Percentiles rank a stretch among this genome's conserved stretches.
These are phyloP conservation scores for Pyrenophora graminea DNA, from an alignment of 2,329 filamentous ascomycete genomes.

Conservation along the genomic window DNA sequence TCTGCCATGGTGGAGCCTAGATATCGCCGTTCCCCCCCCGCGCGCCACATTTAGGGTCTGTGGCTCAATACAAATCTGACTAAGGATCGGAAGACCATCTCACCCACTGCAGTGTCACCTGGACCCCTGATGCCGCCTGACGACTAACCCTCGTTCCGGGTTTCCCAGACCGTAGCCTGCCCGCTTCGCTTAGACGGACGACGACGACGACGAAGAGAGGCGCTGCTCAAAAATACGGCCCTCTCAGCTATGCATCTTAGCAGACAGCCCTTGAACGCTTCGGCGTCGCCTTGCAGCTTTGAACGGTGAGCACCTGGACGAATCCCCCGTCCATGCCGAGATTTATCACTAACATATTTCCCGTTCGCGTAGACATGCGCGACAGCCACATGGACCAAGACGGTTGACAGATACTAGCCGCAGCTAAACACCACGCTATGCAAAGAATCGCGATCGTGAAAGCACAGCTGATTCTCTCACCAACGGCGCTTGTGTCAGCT, in stretches of 20 bases:
- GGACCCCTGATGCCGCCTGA: conserved; percentile 15
- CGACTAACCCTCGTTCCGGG: conserved; percentile 7
- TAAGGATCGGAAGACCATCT: conserved; percentile 30
- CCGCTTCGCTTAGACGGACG: background rate
- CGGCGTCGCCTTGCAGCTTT: conserved; percentile 1
- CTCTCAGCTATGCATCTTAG: conserved; percentile 4
- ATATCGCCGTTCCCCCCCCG: background rate
- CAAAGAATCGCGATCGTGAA: too few species aligned
- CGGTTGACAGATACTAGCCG: background rate
- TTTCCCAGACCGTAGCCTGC: background rate
- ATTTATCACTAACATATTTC: background rate
- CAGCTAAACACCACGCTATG: background rate
- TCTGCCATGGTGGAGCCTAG: background rate
- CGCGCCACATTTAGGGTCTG: conserved; percentile 2
- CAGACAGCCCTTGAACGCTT: background rate
- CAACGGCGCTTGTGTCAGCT: too few species aligned
- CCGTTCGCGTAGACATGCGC: background rate
- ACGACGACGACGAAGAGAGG: background rate
- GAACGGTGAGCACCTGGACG: background rate
- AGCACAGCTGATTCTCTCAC: too few species aligned
- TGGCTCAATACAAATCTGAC: conserved; percentile 29
- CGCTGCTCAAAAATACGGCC: background rate
- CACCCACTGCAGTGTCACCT: conserved; percentile 21
- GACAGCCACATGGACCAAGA: background rate
- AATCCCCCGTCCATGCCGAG: background rate